A percentile compares a stretch with the other conserved stretches of the same genome.
Evolutionary conservation across 257 asterid genomes (phyloP).

Genomic region (Voacanga thouarsii): DNA sequence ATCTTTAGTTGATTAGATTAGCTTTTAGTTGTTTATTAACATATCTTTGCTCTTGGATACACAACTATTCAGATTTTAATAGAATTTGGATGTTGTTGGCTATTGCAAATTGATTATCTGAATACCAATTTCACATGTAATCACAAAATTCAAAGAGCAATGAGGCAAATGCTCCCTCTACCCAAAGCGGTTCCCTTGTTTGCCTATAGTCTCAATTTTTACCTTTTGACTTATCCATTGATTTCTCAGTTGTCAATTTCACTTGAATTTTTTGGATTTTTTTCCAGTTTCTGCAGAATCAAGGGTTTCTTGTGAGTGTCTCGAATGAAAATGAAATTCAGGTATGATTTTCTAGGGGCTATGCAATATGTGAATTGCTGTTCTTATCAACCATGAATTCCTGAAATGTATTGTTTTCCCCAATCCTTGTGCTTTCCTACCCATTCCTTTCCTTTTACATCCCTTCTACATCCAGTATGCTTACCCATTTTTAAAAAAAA

Average conservation of each 20-base stretch:
- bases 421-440: conserved; percentile 6
- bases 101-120: background rate
- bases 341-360: conserved; percentile 39
- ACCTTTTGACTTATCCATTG: background rate
- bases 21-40: background rate
- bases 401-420: background rate
- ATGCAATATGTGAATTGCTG: conserved; percentile 9
- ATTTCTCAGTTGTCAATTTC: background rate
- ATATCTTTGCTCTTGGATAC: conserved; percentile 4
- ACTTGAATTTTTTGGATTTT: conserved; percentile 21
- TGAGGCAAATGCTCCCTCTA: background rate
- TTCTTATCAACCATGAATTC: conserved; percentile 5
- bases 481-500: conserved; percentile 12
- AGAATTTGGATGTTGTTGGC: background rate
- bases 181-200: background rate
- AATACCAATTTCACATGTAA: background rate
- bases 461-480: background rate
- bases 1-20: background rate
- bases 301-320: conserved; percentile 83
- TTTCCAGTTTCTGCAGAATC: conserved; percentile 90
- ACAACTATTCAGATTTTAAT: background rate
- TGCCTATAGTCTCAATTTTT: background rate
- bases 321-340: conserved; percentile 86
- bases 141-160: background rate
- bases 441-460: conserved; percentile 6